A percentile compares a stretch with the other conserved stretches of the same genome.
phyloP scores from a whole-genome alignment of 1,284 basidiomycete species.

The Cutaneotrichosporon sp. region DNA sequence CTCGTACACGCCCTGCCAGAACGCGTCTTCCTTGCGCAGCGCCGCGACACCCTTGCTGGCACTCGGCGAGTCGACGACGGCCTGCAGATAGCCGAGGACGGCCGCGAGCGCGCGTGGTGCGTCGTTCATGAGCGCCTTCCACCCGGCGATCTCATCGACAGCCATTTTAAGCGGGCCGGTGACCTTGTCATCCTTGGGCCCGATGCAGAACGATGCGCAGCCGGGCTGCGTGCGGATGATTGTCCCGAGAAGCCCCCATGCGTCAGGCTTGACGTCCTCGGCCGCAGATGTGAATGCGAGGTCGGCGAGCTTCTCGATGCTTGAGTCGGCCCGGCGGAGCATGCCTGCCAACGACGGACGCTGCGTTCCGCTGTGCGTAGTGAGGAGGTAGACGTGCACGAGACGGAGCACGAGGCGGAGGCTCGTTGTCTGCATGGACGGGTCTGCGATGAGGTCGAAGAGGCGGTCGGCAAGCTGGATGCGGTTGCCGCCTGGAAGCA shows the following conservation, averaged over 20 bases:
- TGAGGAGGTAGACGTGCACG: slow-evolving; percentile 39
- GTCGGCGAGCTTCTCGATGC: slow-evolving; percentile 29
- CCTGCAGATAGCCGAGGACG: slow-evolving; percentile 72
- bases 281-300: slow-evolving; percentile 26
- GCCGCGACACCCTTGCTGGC: slow-evolving; percentile 28
- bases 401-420: slow-evolving; percentile 30
- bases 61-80: slow-evolving; percentile 55
- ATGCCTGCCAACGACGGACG: slow-evolving; percentile 44
- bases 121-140: slow-evolving; percentile 67
- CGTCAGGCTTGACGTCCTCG: slow-evolving; percentile 62
- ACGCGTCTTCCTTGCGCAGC: slow-evolving; percentile 30
- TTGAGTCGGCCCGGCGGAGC: slow-evolving; percentile 35
- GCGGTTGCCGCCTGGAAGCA: slow-evolving; percentile 26
- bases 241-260: slow-evolving; percentile 80
- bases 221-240: slow-evolving; percentile 85
- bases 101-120: slow-evolving; percentile 75
- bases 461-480: slow-evolving; percentile 40
- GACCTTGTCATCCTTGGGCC: slow-evolving; percentile 57
- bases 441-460: slow-evolving; percentile 34
- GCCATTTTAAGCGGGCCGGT: slow-evolving; percentile 55
- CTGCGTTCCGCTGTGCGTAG: slow-evolving; percentile 28
- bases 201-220: slow-evolving; percentile 75
- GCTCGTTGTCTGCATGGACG: slow-evolving; percentile 29
- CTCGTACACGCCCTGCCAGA: slow-evolving; percentile 45
- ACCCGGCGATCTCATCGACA: slow-evolving; percentile 60